Percentiles rank a stretch among this genome's conserved stretches.
These are phyloP conservation scores for Lactarius hatsudake DNA, from an alignment of 768 basidiomycete genomes.

Conservation along the genomic window DNA sequence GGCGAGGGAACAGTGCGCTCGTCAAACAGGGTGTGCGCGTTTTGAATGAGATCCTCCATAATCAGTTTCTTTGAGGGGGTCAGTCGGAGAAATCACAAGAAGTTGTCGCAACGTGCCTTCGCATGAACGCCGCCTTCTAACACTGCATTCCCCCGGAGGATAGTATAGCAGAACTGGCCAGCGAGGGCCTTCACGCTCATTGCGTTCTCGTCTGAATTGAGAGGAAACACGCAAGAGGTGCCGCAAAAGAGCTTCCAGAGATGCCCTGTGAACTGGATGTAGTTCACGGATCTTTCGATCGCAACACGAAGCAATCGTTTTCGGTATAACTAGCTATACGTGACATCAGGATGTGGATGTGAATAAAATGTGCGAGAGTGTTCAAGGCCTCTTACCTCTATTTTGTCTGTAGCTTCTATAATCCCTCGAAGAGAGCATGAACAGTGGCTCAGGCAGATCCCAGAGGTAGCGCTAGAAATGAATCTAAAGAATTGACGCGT, in stretches of 20 bases:
- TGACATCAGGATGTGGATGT: too few relatives aligned
- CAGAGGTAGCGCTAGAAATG: background rate
- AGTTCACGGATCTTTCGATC: background rate
- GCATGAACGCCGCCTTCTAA: background rate
- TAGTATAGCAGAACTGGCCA: background rate
- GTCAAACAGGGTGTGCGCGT: background rate
- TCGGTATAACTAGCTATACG: background rate
- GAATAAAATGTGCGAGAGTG: background rate
- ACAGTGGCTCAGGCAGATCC: background rate
- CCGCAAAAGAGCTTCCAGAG: background rate
- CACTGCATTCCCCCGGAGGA: background rate
- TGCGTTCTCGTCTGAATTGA: background rate
- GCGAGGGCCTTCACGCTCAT: background rate
- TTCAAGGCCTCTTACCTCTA: background rate
- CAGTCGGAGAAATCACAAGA: background rate
- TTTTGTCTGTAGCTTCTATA: background rate
- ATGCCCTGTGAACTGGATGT: background rate
- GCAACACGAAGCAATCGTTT: background rate
- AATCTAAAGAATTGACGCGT: background rate
- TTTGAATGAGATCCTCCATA: background rate
- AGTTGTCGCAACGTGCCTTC: background rate
- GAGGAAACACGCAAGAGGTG: background rate
- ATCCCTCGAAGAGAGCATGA: background rate
- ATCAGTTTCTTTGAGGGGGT: background rate
- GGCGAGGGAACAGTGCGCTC: too few relatives aligned